phyloP scores from a whole-genome alignment of 495 filamentous ascomycete species.

The Neurospora sp. region DNA sequence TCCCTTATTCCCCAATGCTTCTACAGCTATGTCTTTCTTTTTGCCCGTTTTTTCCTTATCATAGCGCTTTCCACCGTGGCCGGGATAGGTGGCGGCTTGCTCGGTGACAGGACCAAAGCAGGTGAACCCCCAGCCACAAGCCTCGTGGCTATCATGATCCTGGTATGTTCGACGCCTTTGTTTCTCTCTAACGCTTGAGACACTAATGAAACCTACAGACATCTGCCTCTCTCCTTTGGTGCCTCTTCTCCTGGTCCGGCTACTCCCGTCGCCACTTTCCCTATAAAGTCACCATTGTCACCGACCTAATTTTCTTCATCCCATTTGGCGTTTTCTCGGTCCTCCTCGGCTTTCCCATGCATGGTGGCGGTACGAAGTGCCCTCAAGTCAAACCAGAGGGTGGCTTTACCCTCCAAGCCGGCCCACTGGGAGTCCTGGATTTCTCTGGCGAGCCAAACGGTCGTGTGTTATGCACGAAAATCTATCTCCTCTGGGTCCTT shows the following conservation, averaged over 20 bases:
- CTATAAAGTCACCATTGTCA: slow-evolving; percentile 52
- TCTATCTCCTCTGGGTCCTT: background rate
- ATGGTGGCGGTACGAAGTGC: slow-evolving; percentile 27
- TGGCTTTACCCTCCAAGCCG: background rate
- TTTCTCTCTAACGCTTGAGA: slow-evolving; percentile 4
- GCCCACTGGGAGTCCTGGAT: background rate
- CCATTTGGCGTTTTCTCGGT: slow-evolving; percentile 62
- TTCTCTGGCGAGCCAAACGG: background rate
- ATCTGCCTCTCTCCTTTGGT: slow-evolving; percentile 67
- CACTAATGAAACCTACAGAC: slow-evolving; percentile 37
- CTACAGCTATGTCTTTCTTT: background rate
- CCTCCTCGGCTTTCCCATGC: slow-evolving; percentile 67
- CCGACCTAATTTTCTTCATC: slow-evolving; percentile 59
- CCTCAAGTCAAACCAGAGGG: background rate
- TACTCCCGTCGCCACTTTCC: slow-evolving; percentile 68
- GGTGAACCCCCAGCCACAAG: slow-evolving; percentile 52
- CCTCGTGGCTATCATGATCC: slow-evolving; percentile 63
- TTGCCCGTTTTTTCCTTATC: background rate
- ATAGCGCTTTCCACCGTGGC: slow-evolving; percentile 56
- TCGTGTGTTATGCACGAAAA: background rate
- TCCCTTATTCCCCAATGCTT: background rate
- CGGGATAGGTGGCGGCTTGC: slow-evolving; percentile 70
- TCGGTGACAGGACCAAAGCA: slow-evolving; percentile 54
- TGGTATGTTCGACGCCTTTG: slow-evolving; percentile 42
- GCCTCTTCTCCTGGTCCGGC: slow-evolving; percentile 62